phyloP scores from a whole-genome alignment of 495 filamentous ascomycete genomes.

The Aspergillus indologenus region DNA sequence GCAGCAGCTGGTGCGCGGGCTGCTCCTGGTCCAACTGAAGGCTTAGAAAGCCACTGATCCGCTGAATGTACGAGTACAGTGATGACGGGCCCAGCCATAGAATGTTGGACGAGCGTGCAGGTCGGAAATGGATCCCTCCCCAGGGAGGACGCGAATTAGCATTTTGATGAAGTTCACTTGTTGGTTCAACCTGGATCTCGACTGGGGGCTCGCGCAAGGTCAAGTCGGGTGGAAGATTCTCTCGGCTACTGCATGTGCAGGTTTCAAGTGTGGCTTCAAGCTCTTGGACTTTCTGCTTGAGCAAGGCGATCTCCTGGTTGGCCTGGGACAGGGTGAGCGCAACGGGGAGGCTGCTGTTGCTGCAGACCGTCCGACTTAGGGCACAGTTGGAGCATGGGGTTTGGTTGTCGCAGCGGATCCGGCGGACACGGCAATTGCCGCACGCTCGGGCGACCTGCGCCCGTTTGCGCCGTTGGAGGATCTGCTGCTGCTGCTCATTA shows the following conservation, averaged over 20 bases:
- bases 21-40: neutral
- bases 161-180: too few species aligned
- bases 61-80: slow-evolving; percentile 3
- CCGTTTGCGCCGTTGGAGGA: slow-evolving; percentile 15
- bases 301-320: slow-evolving; percentile 4
- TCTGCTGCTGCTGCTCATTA: too few species aligned
- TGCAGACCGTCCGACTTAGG: slow-evolving; percentile 33
- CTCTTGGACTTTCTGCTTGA: slow-evolving; percentile 29
- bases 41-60: slow-evolving; percentile 5
- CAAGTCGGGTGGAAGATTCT: neutral
- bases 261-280: slow-evolving; percentile 34
- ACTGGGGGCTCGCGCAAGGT: neutral
- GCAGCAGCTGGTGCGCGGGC: neutral
- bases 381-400: slow-evolving; percentile 45
- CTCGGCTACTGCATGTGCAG: neutral
- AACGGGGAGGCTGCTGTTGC: slow-evolving; percentile 26
- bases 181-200: neutral
- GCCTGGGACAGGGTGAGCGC: slow-evolving; percentile 14
- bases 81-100: slow-evolving; percentile 9
- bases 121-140: slow-evolving; percentile 6
- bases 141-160: too few species aligned
- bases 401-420: slow-evolving; percentile 44
- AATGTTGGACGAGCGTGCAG: slow-evolving; percentile 6
- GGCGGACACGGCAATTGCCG: slow-evolving; percentile 43
- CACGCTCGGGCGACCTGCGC: slow-evolving; percentile 46